These are phyloP conservation scores for Apiospora saccharicola DNA, from an alignment of 2,329 filamentous ascomycete genomes.

Conservation along the genomic window DNA sequence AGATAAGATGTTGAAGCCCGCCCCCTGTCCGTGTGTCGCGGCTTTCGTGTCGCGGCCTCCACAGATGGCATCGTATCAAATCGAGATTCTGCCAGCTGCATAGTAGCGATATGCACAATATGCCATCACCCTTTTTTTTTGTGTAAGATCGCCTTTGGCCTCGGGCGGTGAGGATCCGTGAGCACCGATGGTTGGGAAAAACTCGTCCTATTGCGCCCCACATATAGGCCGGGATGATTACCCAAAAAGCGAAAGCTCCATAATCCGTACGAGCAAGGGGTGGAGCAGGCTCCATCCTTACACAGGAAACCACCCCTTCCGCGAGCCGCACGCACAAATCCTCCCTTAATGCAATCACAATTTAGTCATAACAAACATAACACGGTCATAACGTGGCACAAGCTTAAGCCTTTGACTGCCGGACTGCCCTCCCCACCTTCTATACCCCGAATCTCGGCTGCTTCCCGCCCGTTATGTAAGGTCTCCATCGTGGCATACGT, in stretches of 20 bases:
- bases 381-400: not conserved
- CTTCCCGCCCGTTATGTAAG: conserved; percentile 13
- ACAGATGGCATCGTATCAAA: too few relatives aligned
- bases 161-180: not conserved
- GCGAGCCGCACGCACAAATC: conserved; percentile 10
- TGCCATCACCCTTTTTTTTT: not conserved
- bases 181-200: not conserved
- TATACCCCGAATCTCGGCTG: not conserved
- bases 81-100: not conserved
- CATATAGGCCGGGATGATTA: not conserved
- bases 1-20: not conserved
- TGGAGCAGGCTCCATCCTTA: not conserved
- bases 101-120: not conserved
- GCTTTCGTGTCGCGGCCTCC: too few relatives aligned
- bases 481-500: not conserved
- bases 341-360: not conserved
- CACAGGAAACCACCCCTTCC: not conserved
- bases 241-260: not conserved
- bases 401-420: not conserved
- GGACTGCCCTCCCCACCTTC: not conserved
- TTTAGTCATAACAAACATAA: too few relatives aligned
- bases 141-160: not conserved
- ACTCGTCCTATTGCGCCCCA: not conserved
- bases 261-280: not conserved
- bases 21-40: not conserved